Evolutionary conservation across 2,329 filamentous ascomycete genomes (phyloP).

Genomic region (Plectosphaerella plurivora): DNA sequence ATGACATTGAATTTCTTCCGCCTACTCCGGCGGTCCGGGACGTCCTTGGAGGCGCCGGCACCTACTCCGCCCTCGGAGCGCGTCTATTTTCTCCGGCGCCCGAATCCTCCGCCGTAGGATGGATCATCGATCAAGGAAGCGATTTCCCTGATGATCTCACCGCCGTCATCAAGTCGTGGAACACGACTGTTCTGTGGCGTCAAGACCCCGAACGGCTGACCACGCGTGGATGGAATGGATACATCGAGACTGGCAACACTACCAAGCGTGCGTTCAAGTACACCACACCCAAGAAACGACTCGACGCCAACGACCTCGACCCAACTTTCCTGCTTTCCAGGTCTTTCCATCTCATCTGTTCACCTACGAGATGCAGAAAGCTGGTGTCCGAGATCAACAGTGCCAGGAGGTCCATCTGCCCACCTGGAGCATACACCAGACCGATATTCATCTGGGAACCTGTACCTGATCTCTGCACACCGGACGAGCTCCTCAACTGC

Average conservation of each 20-base stretch:
- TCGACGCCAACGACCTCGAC: constrained; percentile 69
- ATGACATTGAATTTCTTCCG: constrained; percentile 84
- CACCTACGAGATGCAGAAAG: constrained; percentile 68
- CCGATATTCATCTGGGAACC: constrained; percentile 93
- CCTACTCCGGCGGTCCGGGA: constrained; percentile 65
- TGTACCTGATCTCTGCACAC: constrained; percentile 80
- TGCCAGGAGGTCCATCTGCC: constrained; percentile 40
- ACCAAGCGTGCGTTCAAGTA: constrained; percentile 74
- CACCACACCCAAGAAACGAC: constrained; percentile 76
- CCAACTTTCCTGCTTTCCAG: constrained; percentile 63
- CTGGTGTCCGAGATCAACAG: constrained; percentile 68
- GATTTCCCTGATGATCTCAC: constrained; percentile 74
- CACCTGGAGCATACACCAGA: constrained; percentile 35
- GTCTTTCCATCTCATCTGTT: constrained; percentile 86
- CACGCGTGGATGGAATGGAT: constrained; percentile 90
- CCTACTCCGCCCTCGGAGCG: constrained; percentile 83
- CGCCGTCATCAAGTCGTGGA: constrained; percentile 65
- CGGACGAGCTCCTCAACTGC: constrained; percentile 61
- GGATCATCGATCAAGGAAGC: constrained; percentile 84
- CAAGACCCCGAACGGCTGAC: constrained; percentile 65
- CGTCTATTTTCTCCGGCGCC: constrained; percentile 75
- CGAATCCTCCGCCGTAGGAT: constrained; percentile 67
- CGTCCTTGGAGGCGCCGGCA: constrained; percentile 83
- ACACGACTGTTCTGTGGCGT: constrained; percentile 68
- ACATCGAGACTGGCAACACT: constrained; percentile 60